Conservation (phyloP, 1,284 basidiomycete species). For the Schizophyllum commune region DNA sequence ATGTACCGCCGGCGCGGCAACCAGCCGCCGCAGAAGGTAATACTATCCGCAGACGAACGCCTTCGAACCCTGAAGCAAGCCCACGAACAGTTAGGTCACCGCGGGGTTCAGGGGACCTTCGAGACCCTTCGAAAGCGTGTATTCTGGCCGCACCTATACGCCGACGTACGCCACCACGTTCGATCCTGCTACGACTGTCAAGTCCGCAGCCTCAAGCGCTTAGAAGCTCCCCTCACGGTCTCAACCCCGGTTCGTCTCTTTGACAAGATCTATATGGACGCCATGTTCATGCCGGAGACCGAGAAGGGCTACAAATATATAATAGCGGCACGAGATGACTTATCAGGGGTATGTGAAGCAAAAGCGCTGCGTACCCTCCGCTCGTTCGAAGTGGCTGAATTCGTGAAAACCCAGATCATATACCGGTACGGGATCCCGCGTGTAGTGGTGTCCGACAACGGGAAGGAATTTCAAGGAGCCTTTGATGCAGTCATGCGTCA, state of each 20-base stretch:
- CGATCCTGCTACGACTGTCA: constrained; percentile 23
- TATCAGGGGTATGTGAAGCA: constrained; percentile 22
- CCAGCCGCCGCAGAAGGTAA: constrained; percentile 11
- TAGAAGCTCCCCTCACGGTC: not conserved
- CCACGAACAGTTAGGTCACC: constrained; percentile 13
- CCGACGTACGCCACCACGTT: constrained; percentile 25
- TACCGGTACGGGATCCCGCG: constrained; percentile 24
- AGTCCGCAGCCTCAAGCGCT: not conserved
- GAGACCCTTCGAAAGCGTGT: constrained; percentile 9
- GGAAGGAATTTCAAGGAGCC: constrained; percentile 16
- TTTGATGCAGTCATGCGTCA: constrained; percentile 4
- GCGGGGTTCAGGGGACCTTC: constrained; percentile 10
- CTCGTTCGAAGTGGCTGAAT: constrained; percentile 15
- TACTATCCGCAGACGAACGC: constrained; percentile 17
- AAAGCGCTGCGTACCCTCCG: constrained; percentile 17
- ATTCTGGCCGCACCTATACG: constrained; percentile 18
- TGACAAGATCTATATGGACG: constrained; percentile 4
- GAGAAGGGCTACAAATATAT: not conserved
- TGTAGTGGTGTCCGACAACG: constrained; percentile 26
- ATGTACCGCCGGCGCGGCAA: constrained; percentile 3
- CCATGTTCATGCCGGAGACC: constrained; percentile 3
- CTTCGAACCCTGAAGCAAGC: constrained; percentile 20
- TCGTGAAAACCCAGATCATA: constrained; percentile 25
- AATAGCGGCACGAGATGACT: constrained; percentile 15
- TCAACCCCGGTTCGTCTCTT: not conserved